phyloP scores from a whole-genome alignment of 306 rosid genomes.

The Lagenaria siceraria region DNA sequence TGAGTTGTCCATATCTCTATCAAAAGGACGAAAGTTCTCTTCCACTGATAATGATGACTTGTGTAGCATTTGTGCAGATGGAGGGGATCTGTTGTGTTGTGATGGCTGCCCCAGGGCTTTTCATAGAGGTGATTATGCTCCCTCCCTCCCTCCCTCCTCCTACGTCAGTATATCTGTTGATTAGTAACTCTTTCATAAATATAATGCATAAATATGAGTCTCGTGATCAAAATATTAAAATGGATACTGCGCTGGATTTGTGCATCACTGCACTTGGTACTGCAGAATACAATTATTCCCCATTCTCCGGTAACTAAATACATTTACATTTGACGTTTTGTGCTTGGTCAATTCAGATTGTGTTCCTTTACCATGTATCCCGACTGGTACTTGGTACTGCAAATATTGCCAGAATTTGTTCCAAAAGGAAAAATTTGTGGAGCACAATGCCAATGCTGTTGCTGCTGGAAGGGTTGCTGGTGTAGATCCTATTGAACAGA shows the following conservation, averaged over 20 bases:
- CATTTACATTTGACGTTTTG: neutral
- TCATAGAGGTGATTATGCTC: conserved; percentile 47
- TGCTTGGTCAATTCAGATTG: conserved; percentile 47
- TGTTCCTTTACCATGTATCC: conserved; percentile 45
- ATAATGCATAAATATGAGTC: neutral
- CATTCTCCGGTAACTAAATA: neutral
- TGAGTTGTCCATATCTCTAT: conserved; percentile 61
- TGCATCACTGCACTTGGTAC: neutral
- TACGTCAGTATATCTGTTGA: neutral
- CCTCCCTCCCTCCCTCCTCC: neutral
- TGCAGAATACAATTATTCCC: neutral
- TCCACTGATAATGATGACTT: conserved; percentile 60
- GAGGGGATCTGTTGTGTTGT: conserved; percentile 84
- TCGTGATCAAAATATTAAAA: neutral
- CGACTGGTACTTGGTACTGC: conserved; percentile 81
- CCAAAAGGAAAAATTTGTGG: conserved; percentile 44
- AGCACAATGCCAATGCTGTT: conserved; percentile 51
- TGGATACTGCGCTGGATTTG: neutral
- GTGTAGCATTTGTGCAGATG: conserved; percentile 66
- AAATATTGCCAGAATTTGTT: conserved; percentile 59
- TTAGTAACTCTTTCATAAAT: neutral
- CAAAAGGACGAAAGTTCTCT: conserved; percentile 45
- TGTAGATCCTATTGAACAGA: conserved; percentile 57
- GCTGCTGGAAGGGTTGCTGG: conserved; percentile 68
- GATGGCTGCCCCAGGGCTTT: conserved; percentile 90